Evolutionary conservation across 768 basidiomycete genomes (phyloP).

Genomic region (Mycena pura): DNA sequence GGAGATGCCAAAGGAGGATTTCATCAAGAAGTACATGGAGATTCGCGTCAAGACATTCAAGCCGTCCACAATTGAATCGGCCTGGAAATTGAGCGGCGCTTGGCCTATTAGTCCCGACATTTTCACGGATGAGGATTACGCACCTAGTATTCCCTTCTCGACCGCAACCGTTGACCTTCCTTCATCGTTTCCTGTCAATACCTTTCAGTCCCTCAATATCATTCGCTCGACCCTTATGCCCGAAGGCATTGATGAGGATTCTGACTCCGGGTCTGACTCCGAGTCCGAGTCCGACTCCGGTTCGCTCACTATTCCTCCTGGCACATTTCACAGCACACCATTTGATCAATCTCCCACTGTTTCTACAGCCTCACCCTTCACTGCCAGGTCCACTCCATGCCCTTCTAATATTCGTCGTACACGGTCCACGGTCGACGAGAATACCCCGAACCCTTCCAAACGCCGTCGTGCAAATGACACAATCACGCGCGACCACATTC

Average conservation of each 20-base stretch:
- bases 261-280: background rate
- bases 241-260: background rate
- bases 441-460: too few species aligned
- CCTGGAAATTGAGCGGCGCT: slow-evolving; percentile 35
- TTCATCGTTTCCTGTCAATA: slow-evolving; percentile 18
- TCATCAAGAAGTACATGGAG: slow-evolving; percentile 33
- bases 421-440: too few species aligned
- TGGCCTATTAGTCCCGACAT: slow-evolving; percentile 34
- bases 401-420: too few species aligned
- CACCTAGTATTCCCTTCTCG: slow-evolving; percentile 31
- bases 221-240: background rate
- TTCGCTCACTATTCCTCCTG: too few species aligned
- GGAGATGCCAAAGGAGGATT: slow-evolving; percentile 22
- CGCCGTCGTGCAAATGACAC: too few species aligned
- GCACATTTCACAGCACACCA: too few species aligned
- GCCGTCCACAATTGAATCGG: slow-evolving; percentile 21
- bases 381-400: too few species aligned
- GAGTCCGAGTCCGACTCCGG: too few species aligned
- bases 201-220: too few species aligned
- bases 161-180: slow-evolving; percentile 22
- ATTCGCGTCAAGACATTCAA: slow-evolving; percentile 20
- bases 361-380: too few species aligned
- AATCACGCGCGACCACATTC: too few species aligned
- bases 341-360: too few species aligned
- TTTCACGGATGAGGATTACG: slow-evolving; percentile 32